Conservation (phyloP, 129 eudicot species). For the Pulicaria dysenterica region DNA sequence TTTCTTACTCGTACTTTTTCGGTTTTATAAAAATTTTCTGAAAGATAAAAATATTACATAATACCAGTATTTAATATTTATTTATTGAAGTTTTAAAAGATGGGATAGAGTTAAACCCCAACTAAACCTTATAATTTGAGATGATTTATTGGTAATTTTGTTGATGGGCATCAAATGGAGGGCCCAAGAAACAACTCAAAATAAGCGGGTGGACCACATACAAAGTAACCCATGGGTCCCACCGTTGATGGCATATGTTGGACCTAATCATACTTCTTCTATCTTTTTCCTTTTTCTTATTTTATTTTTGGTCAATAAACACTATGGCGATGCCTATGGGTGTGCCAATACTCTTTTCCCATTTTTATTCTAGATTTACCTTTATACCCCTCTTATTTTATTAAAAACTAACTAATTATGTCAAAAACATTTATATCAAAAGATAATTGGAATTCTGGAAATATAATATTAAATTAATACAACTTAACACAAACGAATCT, state of each 20-base stretch:
- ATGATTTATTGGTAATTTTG: slow-evolving; percentile 20
- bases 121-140: slow-evolving; percentile 23
- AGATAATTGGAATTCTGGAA: not conserved
- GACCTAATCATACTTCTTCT: slow-evolving; percentile 62
- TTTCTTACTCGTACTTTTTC: too few species aligned
- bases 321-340: slow-evolving; percentile 29
- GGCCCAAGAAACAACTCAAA: slow-evolving; percentile 39
- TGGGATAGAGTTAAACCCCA: slow-evolving; percentile 19
- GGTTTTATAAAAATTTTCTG: too few species aligned
- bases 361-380: slow-evolving; percentile 13
- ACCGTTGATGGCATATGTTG: slow-evolving; percentile 52
- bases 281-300: slow-evolving; percentile 39
- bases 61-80: not conserved
- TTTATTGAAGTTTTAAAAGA: not conserved
- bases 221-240: slow-evolving; percentile 51
- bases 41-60: not conserved
- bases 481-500: slow-evolving; percentile 2
- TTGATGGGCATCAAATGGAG: slow-evolving; percentile 41
- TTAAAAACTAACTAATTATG: too few species aligned
- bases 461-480: not conserved
- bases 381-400: slow-evolving; percentile 4
- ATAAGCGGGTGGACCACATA: slow-evolving; percentile 57
- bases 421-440: not conserved
- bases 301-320: slow-evolving; percentile 35
- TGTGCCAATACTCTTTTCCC: slow-evolving; percentile 42